These are phyloP conservation scores for Metschnikowia baotianmanensis DNA, from an alignment of 805 yeast species.

Conservation along the genomic window DNA sequence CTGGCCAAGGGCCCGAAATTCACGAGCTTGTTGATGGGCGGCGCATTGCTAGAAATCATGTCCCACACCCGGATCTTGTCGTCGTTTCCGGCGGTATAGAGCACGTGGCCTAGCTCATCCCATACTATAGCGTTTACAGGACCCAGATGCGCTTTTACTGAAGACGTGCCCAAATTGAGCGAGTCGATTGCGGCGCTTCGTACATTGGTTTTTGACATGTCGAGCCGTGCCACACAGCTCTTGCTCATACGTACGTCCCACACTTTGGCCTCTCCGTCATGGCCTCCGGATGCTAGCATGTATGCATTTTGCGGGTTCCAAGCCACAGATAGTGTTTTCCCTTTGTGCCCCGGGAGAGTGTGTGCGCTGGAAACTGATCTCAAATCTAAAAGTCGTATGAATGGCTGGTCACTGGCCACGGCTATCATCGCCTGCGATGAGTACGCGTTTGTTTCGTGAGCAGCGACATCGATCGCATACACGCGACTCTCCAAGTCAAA, in stretches of 20 bases:
- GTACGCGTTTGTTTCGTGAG: conserved; percentile 19
- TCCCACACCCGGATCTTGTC: conserved; percentile 83
- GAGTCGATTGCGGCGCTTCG: conserved; percentile 12
- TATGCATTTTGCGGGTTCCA: conserved; percentile 72
- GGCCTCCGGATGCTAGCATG: conserved; percentile 74
- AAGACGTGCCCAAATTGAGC: conserved; percentile 29
- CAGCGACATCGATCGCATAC: conserved; percentile 59
- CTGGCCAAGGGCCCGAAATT: conserved; percentile 79
- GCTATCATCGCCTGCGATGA: conserved; percentile 54
- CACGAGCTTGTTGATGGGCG: conserved; percentile 56
- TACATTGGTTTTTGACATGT: conserved; percentile 47
- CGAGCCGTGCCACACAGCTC: conserved; percentile 62
- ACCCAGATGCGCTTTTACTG: conserved; percentile 68
- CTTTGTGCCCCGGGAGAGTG: conserved; percentile 60
- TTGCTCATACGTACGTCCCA: conserved; percentile 83
- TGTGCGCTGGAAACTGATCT: conserved; percentile 74
- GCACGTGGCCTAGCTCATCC: conserved; percentile 60
- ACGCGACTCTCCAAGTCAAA: conserved; percentile 63
- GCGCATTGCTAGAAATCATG: conserved; percentile 36
- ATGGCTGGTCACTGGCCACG: conserved; percentile 68
- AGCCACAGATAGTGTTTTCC: conserved; percentile 54
- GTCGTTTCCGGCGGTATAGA: conserved; percentile 74
- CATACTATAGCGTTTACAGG: conserved; percentile 79
- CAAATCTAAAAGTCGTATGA: conserved; percentile 67
- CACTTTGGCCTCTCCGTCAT: conserved; percentile 72